phyloP scores from a whole-genome alignment of 1,284 basidiomycete genomes.

The Ustilago vetiveriae region DNA sequence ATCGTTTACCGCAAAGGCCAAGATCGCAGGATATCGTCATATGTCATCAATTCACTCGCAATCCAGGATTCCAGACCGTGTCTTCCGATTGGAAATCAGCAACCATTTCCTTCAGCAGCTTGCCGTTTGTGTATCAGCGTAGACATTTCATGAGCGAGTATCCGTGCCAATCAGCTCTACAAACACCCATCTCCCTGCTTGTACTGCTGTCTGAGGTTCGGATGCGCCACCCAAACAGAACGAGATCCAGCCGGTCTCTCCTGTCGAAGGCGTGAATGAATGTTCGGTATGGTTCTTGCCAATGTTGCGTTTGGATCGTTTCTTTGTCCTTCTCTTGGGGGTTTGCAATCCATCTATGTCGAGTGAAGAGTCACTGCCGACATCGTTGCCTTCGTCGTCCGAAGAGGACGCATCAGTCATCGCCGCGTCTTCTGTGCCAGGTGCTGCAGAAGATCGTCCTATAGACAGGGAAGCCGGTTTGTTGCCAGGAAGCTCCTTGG shows the following conservation, averaged over 20 bases:
- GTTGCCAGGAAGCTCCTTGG: conserved; percentile 24
- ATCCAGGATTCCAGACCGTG: too few species aligned
- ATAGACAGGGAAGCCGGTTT: not conserved
- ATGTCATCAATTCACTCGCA: not conserved
- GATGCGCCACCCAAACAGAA: conserved; percentile 19
- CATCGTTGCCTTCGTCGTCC: conserved; percentile 10
- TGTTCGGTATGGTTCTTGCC: conserved; percentile 39
- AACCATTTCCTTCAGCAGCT: too few species aligned
- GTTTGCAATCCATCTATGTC: conserved; percentile 17
- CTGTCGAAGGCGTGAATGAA: conserved; percentile 25
- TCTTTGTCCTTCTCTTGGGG: conserved; percentile 10
- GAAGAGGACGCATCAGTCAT: conserved; percentile 26
- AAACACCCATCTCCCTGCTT: conserved; percentile 22
- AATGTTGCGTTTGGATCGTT: conserved; percentile 27
- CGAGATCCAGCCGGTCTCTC: conserved; percentile 37
- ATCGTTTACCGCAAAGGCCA: too few species aligned
- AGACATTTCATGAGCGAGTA: conserved; percentile 43
- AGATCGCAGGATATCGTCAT: too few species aligned
- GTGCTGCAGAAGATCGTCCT: not conserved
- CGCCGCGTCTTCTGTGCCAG: not conserved
- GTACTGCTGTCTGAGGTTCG: not conserved
- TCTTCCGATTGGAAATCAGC: too few species aligned
- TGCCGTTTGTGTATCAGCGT: too few species aligned
- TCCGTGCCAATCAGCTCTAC: conserved; percentile 43
- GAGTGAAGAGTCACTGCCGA: conserved; percentile 25